Conservation (phyloP, 768 basidiomycete genomes). For the Mrakia frigida region DNA sequence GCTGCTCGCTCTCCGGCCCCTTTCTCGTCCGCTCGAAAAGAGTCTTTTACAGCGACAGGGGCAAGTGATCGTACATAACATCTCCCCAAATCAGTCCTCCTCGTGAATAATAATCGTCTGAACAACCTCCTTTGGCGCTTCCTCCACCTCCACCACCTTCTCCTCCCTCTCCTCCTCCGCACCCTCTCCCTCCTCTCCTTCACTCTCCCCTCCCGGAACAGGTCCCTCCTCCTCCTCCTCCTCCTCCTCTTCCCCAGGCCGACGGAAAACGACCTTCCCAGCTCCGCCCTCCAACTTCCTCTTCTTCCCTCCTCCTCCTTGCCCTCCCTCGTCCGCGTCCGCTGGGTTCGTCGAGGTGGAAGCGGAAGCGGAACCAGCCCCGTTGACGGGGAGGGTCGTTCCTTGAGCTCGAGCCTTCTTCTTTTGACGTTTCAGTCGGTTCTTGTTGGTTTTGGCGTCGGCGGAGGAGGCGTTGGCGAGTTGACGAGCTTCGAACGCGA, state of each 20-base stretch:
- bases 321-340: not conserved
- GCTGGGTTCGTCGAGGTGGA: not conserved
- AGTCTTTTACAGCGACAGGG: not conserved
- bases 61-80: not conserved
- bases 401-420: slow-evolving; percentile 63
- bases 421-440: slow-evolving; percentile 87
- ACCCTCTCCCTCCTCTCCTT: slow-evolving; percentile 13
- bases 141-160: not conserved
- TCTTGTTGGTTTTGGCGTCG: slow-evolving; percentile 89
- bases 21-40: not conserved
- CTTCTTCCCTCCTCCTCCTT: slow-evolving; percentile 62
- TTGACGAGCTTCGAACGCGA: slow-evolving; percentile 70
- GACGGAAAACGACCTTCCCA: slow-evolving; percentile 60
- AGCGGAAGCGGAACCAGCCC: too few species aligned
- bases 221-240: slow-evolving; percentile 38
- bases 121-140: slow-evolving; percentile 28
- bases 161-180: not conserved
- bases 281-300: slow-evolving; percentile 62
- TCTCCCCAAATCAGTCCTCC: slow-evolving; percentile 40
- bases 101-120: slow-evolving; percentile 45
- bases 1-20: too few species aligned
- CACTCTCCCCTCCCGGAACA: slow-evolving; percentile 44
- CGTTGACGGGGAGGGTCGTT: slow-evolving; percentile 6
- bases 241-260: slow-evolving; percentile 51
- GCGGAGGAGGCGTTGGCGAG: slow-evolving; percentile 63